Base-by-base conservation (phyloP, 768 basidiomycete species). In the Zangia roseola region DNA sequence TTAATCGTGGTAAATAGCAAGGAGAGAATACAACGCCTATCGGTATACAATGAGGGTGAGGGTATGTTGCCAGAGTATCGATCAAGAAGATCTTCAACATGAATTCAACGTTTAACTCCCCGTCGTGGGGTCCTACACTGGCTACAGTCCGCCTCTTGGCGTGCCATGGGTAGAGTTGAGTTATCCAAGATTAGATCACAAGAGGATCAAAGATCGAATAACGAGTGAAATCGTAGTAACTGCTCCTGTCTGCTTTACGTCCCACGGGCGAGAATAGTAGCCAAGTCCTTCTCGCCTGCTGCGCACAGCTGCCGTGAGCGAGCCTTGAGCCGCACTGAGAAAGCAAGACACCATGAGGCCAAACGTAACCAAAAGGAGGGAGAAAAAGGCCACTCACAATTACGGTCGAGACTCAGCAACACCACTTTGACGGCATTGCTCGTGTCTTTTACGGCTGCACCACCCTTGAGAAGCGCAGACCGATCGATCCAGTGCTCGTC, bases 401-500 rank as follows among this genome's bases (percentile, higher is more conserved):
- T 97, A 19, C 95, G 84, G 71, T 99, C 95, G 53, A 95, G 79
- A 60, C 86, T 94, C 28, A 97, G 75, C 42, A 99, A 70, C 1
- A 95, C 84, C 48, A 97, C 94, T 69, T 93, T 94, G 42, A 84
- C 80, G 19, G 82, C 79, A 53, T 65, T 69, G 23, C 69, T 63
- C 17, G 68, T 70, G 20, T 79, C 76, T 40, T 62, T 68, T 8
- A 63, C 57, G 17, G 60, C 56, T 16, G 69, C 66, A 6, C 51
- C 45, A 10, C 43, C 35, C 50, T 79, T 79, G 43, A 97, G 76
- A 64, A 95, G 71, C 4, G 73, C 74, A 0, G 91, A 85, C 16
- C 93, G 83, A 71, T 95, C 91, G 28, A 85, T 73, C 84, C 93
- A 97, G 62, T 97, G 92, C 28, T 92, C 88, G 45, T 88, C 80